Evolutionary conservation across 2,329 filamentous ascomycete genomes (phyloP).

Genomic region (Pseudogymnoascus sp.): DNA sequence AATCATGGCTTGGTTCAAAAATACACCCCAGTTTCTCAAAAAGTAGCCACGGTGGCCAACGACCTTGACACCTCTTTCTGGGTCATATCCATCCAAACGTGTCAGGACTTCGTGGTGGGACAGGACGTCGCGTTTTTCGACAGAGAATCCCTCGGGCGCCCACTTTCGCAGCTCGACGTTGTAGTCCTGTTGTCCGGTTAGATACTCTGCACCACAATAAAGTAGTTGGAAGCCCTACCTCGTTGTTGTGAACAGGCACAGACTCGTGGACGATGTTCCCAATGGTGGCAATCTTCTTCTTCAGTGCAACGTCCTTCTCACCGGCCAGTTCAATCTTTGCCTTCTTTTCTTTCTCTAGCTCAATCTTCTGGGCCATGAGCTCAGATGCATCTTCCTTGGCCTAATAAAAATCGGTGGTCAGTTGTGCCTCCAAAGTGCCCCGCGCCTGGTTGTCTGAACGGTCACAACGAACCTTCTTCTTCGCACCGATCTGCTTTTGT

Average conservation of each 20-base stretch:
- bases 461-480: constrained; percentile 65
- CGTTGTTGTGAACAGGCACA: constrained; percentile 75
- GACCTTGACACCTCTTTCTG: constrained; percentile 86
- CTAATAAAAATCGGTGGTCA: constrained; percentile 30
- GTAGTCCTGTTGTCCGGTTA: constrained; percentile 51
- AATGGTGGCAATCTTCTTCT: constrained; percentile 73
- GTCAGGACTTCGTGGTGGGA: constrained; percentile 94
- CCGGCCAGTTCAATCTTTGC: constrained; percentile 64
- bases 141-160: constrained; percentile 66
- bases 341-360: constrained; percentile 77
- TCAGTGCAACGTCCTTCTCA: constrained; percentile 67
- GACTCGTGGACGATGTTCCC: constrained; percentile 89
- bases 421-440: not conserved
- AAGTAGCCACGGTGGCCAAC: constrained; percentile 94
- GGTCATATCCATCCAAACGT: constrained; percentile 84
- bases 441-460: not conserved
- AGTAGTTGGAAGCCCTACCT: constrained; percentile 42
- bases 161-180: constrained; percentile 72
- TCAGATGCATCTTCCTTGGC: constrained; percentile 82
- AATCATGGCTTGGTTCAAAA: constrained; percentile 85
- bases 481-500: constrained; percentile 82
- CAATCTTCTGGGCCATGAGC: constrained; percentile 68
- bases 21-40: constrained; percentile 80
- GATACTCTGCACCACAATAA: not conserved
- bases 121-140: constrained; percentile 69